Conservation (phyloP, 148 eudicot genomes). For the Diospyros kaki region DNA sequence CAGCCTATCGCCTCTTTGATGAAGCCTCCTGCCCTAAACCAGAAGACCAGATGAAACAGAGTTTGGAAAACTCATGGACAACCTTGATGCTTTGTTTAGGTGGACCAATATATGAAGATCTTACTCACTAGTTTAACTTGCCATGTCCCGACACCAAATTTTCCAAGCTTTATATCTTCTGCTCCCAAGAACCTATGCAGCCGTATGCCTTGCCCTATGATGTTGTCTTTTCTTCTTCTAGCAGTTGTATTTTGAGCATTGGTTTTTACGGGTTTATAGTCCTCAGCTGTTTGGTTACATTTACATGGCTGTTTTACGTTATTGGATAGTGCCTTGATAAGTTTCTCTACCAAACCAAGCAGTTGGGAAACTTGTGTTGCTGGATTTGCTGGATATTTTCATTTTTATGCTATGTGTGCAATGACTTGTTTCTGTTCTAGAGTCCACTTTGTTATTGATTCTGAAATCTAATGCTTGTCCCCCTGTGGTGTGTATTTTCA, state of each 20-base stretch:
- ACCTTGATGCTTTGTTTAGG: slow-evolving; percentile 69
- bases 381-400: not conserved
- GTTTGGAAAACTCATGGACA: slow-evolving; percentile 61
- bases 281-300: slow-evolving; percentile 24
- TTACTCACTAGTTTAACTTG: slow-evolving; percentile 51
- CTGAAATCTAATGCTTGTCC: not conserved
- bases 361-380: not conserved
- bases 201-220: slow-evolving; percentile 38
- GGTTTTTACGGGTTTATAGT: slow-evolving; percentile 9
- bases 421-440: not conserved
- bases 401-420: not conserved
- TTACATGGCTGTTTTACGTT: slow-evolving; percentile 5
- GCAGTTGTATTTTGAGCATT: slow-evolving; percentile 20
- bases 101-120: slow-evolving; percentile 65
- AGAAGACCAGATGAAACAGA: slow-evolving; percentile 83
- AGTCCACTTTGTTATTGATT: not conserved
- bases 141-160: slow-evolving; percentile 65
- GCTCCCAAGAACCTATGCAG: slow-evolving; percentile 63
- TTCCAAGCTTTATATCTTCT: slow-evolving; percentile 51
- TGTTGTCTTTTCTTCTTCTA: slow-evolving; percentile 18
- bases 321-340: slow-evolving; percentile 4
- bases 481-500: not conserved
- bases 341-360: not conserved
- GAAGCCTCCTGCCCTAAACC: slow-evolving; percentile 88
- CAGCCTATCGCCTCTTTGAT: slow-evolving; percentile 64